phyloP scores from a whole-genome alignment of 768 basidiomycete species.

The Amanita brunnescens region DNA sequence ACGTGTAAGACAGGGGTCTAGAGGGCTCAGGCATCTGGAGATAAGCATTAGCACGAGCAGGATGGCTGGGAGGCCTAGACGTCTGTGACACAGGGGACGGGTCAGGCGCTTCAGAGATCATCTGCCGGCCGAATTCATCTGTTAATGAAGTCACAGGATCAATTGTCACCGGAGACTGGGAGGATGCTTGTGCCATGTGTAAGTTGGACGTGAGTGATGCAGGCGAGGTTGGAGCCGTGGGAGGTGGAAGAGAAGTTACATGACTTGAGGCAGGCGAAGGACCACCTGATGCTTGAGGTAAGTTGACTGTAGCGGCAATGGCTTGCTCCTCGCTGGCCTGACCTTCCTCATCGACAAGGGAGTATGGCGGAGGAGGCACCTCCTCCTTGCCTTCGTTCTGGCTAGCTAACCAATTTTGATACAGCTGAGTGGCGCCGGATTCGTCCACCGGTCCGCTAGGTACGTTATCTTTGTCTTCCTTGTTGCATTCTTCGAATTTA shows the following conservation, averaged over 20 bases:
- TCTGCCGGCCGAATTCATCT: conserved; percentile 30
- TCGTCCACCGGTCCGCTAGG: conserved; percentile 17
- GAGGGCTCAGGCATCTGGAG: neutral
- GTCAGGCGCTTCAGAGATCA: conserved; percentile 18
- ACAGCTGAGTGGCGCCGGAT: conserved; percentile 20
- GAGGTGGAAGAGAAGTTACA: conserved; percentile 6
- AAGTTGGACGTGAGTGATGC: conserved; percentile 3
- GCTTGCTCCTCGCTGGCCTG: neutral
- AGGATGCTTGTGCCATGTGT: neutral
- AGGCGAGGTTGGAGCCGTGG: conserved; percentile 6
- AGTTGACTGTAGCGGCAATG: neutral
- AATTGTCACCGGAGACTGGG: neutral
- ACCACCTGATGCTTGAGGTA: conserved; percentile 3
- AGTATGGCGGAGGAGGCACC: conserved; percentile 63
- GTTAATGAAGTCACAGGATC: conserved; percentile 21
- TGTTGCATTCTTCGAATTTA: conserved; percentile 38
- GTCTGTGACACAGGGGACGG: conserved; percentile 1
- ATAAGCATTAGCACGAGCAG: conserved; percentile 12
- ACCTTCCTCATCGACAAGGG: conserved; percentile 37
- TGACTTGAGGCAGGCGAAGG: neutral
- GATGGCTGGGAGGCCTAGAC: conserved; percentile 28
- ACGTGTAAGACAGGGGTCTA: neutral
- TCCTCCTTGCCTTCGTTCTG: conserved; percentile 42
- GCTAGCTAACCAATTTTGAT: conserved; percentile 39
- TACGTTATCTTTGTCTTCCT: conserved; percentile 20